phyloP scores from a whole-genome alignment of 768 basidiomycete genomes.

The Lentinus tigrinus region DNA sequence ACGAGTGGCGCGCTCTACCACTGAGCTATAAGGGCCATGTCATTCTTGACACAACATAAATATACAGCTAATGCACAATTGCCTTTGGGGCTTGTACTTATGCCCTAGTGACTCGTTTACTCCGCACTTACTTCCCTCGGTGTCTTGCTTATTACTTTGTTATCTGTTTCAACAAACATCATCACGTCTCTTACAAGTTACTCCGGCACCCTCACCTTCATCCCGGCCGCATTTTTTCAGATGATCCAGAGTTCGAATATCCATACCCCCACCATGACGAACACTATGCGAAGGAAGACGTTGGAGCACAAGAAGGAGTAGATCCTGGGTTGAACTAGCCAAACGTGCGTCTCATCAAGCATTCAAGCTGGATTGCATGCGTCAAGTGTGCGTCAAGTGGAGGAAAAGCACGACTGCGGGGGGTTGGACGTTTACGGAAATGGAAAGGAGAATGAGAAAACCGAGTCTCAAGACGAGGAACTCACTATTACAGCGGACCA shows the following conservation, averaged over 20 bases:
- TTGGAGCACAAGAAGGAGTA: conserved; percentile 81
- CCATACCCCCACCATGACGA: conserved; percentile 67
- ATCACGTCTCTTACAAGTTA: no score
- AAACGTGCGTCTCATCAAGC: conserved; percentile 51
- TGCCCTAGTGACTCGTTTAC: no score
- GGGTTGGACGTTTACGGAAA: conserved; percentile 66
- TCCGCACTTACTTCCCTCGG: no score
- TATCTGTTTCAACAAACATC: no score
- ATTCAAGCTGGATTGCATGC: no score
- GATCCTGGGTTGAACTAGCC: conserved; percentile 79
- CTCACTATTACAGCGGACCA: conserved; percentile 91
- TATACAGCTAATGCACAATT: no score
- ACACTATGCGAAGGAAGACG: conserved; percentile 77
- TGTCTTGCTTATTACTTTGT: no score
- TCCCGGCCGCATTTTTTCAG: conserved; percentile 28
- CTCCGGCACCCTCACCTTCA: no score
- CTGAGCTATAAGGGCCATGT: no score
- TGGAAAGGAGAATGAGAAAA: conserved; percentile 63
- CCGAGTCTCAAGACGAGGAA: conserved; percentile 73
- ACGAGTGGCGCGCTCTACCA: no score
- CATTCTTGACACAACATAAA: no score
- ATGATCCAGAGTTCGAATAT: conserved; percentile 39
- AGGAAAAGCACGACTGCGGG: conserved; percentile 89
- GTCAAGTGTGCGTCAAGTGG: conserved; percentile 46
- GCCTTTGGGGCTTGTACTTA: no score